Conservation (phyloP, 78 protist genomes). For the Pigoraptor vietnamica region DNA sequence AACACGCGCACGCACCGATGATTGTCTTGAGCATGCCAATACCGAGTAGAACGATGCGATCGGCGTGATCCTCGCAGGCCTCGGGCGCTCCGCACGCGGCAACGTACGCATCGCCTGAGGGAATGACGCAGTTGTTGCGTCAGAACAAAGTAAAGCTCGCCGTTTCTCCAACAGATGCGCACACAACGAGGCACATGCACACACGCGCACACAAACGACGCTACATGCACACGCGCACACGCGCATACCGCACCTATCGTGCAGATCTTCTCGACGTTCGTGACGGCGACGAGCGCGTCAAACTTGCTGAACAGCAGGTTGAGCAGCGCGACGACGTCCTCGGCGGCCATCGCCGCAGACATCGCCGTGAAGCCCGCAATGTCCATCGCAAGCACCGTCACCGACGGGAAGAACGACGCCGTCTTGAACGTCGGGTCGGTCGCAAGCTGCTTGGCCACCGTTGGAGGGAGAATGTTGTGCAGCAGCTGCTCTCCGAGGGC, state of each 20-base stretch:
- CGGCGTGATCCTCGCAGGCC: not conserved
- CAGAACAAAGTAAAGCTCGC: no score
- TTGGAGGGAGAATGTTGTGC: not conserved
- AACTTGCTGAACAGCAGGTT: not conserved
- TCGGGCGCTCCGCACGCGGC: not conserved
- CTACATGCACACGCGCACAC: not conserved
- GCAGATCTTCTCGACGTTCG: conserved; percentile 15
- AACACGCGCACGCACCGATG: not conserved
- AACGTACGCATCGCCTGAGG: not conserved
- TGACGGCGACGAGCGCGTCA: not conserved
- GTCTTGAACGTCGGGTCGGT: not conserved
- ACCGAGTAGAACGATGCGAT: not conserved
- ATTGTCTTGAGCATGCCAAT: not conserved
- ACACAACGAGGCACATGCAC: not conserved
- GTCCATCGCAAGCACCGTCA: not conserved
- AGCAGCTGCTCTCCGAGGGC: not conserved
- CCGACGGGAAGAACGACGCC: not conserved
- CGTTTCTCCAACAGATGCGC: no score
- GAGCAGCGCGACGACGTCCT: not conserved
- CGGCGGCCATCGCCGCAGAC: not conserved
- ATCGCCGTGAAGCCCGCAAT: not conserved
- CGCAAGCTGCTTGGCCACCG: conserved; percentile 4
- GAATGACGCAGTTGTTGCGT: no score
- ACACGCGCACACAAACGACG: not conserved
- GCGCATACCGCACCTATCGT: conserved; percentile 38